These are phyloP conservation scores for Glonium stellatum DNA, from an alignment of 495 filamentous ascomycete genomes.

Conservation along the genomic window DNA sequence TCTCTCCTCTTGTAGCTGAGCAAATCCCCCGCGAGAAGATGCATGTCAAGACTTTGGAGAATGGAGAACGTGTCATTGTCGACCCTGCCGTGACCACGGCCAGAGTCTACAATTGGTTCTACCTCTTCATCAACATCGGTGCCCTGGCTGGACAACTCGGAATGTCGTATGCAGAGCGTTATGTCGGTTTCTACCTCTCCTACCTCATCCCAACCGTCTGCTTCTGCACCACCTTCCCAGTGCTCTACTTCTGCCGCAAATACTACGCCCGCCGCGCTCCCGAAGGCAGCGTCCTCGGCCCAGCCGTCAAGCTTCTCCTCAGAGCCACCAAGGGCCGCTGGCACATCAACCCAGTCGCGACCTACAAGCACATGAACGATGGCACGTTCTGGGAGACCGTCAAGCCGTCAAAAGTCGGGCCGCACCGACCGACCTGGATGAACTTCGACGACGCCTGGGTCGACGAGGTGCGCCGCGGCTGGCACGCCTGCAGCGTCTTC, in stretches of 20 bases:
- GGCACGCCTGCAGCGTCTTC: conserved; percentile 64
- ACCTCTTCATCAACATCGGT: conserved; percentile 66
- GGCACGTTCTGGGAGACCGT: conserved; percentile 25
- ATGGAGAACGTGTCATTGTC: conserved; percentile 51
- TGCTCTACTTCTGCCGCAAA: conserved; percentile 22
- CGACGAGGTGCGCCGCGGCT: conserved; percentile 61
- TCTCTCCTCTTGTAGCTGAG: conserved; percentile 55
- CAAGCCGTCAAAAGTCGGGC: conserved; percentile 33
- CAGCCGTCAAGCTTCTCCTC: conserved; percentile 18
- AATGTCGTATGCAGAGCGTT: conserved; percentile 64
- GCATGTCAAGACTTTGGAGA: conserved; percentile 18
- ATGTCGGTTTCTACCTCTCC: conserved; percentile 71
- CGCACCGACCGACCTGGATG: conserved; percentile 55
- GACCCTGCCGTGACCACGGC: conserved; percentile 58
- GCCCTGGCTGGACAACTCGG: conserved; percentile 46
- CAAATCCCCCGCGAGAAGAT: conserved; percentile 42
- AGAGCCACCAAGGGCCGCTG: conserved; percentile 7
- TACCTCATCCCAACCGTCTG: conserved; percentile 35
- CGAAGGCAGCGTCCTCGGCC: conserved; percentile 19
- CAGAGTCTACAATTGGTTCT: conserved; percentile 59
- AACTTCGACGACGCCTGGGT: conserved; percentile 70
- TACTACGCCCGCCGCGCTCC: conserved; percentile 15
- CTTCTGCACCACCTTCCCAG: conserved; percentile 15
- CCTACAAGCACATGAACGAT: conserved; percentile 18
- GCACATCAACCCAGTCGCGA: conserved; percentile 11